A percentile compares a stretch with the other conserved stretches of the same genome.
These are phyloP conservation scores for Rhizoctonia solani DNA, from an alignment of 1,284 basidiomycete species.

Conservation along the genomic window DNA sequence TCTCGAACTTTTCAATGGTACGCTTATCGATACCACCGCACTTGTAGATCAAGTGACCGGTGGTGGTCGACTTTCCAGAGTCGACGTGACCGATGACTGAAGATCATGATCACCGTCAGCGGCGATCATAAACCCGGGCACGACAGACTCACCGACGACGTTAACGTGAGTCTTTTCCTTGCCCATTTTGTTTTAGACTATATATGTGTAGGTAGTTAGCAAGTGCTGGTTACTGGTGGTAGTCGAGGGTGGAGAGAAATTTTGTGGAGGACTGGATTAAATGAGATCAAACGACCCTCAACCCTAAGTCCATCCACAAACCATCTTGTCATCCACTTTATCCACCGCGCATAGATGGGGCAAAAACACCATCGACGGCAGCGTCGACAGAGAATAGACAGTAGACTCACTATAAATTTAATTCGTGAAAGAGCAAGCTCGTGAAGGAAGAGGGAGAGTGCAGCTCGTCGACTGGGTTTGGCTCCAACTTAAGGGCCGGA, in stretches of 20 bases:
- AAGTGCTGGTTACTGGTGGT: slow-evolving; percentile 23
- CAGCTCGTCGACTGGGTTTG: slow-evolving; percentile 46
- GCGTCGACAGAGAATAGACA: slow-evolving; percentile 35
- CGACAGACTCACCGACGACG: slow-evolving; percentile 77
- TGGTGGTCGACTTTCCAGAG: slow-evolving; percentile 99
- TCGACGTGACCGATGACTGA: slow-evolving; percentile 96
- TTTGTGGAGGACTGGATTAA: slow-evolving; percentile 38
- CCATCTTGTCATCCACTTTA: slow-evolving; percentile 24
- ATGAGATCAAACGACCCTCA: slow-evolving; percentile 34
- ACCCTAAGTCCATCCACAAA: slow-evolving; percentile 37
- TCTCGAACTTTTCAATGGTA: slow-evolving; percentile 99
- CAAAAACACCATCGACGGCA: neutral
- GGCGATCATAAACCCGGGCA: slow-evolving; percentile 31
- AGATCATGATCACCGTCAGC: slow-evolving; percentile 43
- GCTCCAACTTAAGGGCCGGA: slow-evolving; percentile 36
- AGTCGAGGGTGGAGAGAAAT: slow-evolving; percentile 42
- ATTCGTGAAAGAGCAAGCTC: slow-evolving; percentile 43
- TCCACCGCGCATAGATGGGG: slow-evolving; percentile 8
- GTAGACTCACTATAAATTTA: slow-evolving; percentile 55
- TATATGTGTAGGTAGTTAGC: slow-evolving; percentile 11
- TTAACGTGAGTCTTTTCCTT: slow-evolving; percentile 89
- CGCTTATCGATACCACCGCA: slow-evolving; percentile 99
- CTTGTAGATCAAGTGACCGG: slow-evolving; percentile 99
- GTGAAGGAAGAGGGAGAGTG: slow-evolving; percentile 56
- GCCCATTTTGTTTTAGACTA: slow-evolving; percentile 68